A percentile compares a stretch with the other conserved stretches of the same genome.
phyloP scores from a whole-genome alignment of 306 rosid species.

The Cucurbita argyrosperma region DNA sequence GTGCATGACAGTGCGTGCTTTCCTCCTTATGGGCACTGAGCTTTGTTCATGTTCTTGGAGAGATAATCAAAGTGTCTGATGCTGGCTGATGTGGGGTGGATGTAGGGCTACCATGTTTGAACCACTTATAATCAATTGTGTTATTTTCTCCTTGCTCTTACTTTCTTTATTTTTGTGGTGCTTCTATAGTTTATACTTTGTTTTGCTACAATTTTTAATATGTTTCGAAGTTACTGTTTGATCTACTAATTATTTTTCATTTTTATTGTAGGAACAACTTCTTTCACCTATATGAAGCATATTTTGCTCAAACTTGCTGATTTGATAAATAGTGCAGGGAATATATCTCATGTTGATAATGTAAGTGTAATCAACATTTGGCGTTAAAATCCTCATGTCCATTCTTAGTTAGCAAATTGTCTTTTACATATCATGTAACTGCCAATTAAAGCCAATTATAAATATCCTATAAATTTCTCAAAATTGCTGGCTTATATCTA shows the following conservation, averaged over 20 bases:
- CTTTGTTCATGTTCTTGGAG: not conserved
- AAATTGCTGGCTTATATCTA: not conserved
- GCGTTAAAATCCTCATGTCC: not conserved
- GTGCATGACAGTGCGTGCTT: not conserved
- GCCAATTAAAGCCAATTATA: not conserved
- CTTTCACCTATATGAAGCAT: slow-evolving; percentile 42
- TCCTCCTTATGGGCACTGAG: not conserved
- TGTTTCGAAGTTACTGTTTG: not conserved
- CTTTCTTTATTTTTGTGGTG: not conserved
- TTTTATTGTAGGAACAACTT: slow-evolving; percentile 46
- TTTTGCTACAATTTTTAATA: not conserved
- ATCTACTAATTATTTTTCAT: not conserved
- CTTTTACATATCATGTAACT: not conserved
- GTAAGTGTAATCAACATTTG: not conserved
- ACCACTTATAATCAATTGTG: not conserved
- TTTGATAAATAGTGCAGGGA: slow-evolving; percentile 30
- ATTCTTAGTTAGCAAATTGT: not conserved
- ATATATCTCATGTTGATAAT: slow-evolving; percentile 21
- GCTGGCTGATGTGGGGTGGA: not conserved
- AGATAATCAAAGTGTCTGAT: not conserved
- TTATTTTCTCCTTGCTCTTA: not conserved
- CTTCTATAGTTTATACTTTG: not conserved
- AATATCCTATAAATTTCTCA: not conserved
- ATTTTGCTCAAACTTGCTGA: slow-evolving; percentile 66
- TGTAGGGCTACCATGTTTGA: not conserved